phyloP scores from a whole-genome alignment of 257 asterid genomes.

The Solanum clarkiae region DNA sequence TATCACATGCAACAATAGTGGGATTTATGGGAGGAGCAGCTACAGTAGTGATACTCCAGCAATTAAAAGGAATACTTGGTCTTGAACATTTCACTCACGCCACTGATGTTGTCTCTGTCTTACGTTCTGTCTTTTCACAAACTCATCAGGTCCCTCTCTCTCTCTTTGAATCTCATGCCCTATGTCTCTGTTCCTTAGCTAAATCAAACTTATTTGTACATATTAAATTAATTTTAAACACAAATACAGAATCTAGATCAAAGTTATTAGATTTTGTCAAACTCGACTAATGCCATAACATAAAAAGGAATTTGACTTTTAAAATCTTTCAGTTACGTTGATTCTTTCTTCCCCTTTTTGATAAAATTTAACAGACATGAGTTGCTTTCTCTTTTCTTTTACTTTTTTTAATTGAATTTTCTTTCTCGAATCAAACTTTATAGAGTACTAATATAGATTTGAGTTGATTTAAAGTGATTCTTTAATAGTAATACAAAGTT shows the following conservation, averaged over 20 bases:
- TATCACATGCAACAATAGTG: slow-evolving; percentile 96
- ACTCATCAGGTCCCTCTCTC: slow-evolving; percentile 41
- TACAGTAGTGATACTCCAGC: slow-evolving; percentile 81
- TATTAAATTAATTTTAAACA: neutral
- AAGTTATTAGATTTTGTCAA: neutral
- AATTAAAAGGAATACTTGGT: slow-evolving; percentile 69
- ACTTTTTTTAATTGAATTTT: neutral
- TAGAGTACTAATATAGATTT: neutral
- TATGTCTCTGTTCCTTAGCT: neutral
- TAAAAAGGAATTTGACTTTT: too few relatives aligned
- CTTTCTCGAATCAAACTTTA: neutral
- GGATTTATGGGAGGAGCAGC: slow-evolving; percentile 99
- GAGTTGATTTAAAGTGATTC: neutral
- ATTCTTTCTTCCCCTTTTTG: neutral
- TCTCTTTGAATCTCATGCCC: neutral
- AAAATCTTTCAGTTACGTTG: neutral
- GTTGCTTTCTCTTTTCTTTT: neutral
- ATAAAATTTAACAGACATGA: neutral
- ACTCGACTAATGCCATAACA: neutral
- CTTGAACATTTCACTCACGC: slow-evolving; percentile 69
- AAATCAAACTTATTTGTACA: neutral
- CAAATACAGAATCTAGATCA: neutral
- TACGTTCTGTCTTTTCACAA: slow-evolving; percentile 73
- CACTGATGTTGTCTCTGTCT: slow-evolving; percentile 67
- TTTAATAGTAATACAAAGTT: neutral